Base-by-base conservation (phyloP, 371 early-diverging fungal genomes). In the Mucor plumbeus region DNA sequence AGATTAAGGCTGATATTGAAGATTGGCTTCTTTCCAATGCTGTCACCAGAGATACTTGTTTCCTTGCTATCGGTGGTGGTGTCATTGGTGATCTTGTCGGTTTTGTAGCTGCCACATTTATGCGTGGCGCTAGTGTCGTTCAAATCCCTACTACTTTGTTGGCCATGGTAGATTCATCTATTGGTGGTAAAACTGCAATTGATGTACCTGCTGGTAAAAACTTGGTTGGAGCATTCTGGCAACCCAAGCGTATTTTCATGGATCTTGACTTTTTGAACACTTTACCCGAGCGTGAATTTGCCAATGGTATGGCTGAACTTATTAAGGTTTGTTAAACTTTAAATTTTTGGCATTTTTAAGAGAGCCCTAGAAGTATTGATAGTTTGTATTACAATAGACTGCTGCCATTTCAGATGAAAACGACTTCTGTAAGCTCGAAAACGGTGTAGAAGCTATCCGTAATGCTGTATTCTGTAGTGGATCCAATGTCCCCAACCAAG, bases 101-200 rank as follows among this genome's bases (percentile, higher is more conserved):
- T 7, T 99, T 90, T 81, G 96, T 97, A 1, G 97, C 99, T 9
- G 93, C 98, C 7, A 99, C 97, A 0, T 99, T 96, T 73, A 99
- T 99, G 99, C 91, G 99, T 56, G 99, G 99, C 38, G 89, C 94
- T n/a, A 89, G 93, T 19, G 86, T 95, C 66, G 86, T 97, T 21
- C 97, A 99, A 74, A 87, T 99, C 43, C 99, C 99, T 1, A 99
- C 98, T 5, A 95, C 99, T 5, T 78, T 99, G 36, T 85, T 99
- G 63, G 96, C 99, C 9, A 99, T 99, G 99, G 97, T 97, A 1
- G 99, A 99, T 78, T 95, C 96, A 13, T 94, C 96, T 6, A 93
- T 99, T 61, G 99, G 99, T 65, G 99, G 99, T 53, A 99, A 99
- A 85, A 97, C 98, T 0, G 99, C 97, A 0, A 90, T 99, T 55